phyloP scores from a whole-genome alignment of 768 basidiomycete species.

The Tulasnella sp. region DNA sequence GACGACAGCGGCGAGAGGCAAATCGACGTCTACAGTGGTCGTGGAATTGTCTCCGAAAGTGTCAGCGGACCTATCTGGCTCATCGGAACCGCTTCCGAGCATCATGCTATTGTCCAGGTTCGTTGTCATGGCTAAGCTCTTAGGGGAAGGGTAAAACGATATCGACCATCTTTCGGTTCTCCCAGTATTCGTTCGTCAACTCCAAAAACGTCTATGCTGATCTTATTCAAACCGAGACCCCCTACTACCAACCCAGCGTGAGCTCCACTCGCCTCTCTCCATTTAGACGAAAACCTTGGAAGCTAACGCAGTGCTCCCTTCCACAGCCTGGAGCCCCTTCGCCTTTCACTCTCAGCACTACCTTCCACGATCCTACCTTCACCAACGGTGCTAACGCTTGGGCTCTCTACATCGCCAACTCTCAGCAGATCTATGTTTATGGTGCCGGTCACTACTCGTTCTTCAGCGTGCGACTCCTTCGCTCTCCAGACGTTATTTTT shows the following conservation, averaged over 20 bases:
- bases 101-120: constrained; percentile 43
- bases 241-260: constrained; percentile 24
- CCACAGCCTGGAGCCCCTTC: constrained; percentile 49
- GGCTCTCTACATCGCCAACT: constrained; percentile 53
- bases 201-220: constrained; percentile 68
- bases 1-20: constrained; percentile 50
- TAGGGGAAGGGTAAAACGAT: neutral
- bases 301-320: neutral
- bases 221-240: constrained; percentile 66
- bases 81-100: constrained; percentile 55
- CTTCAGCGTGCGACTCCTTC: constrained; percentile 47
- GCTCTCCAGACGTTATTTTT: neutral
- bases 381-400: constrained; percentile 48
- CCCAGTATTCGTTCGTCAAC: constrained; percentile 63
- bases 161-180: constrained; percentile 35
- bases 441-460: constrained; percentile 71
- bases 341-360: constrained; percentile 49
- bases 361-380: constrained; percentile 56
- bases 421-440: constrained; percentile 58
- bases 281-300: neutral
- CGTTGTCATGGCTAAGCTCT: neutral
- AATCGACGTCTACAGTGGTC: constrained; percentile 56
- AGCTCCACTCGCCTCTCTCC: neutral
- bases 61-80: constrained; percentile 70
- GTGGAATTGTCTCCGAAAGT: constrained; percentile 71